Percentiles rank a stretch among this genome's conserved stretches.
phyloP scores from a whole-genome alignment of 2,329 filamentous ascomycete genomes.

The Phyllosticta ampelicida region DNA sequence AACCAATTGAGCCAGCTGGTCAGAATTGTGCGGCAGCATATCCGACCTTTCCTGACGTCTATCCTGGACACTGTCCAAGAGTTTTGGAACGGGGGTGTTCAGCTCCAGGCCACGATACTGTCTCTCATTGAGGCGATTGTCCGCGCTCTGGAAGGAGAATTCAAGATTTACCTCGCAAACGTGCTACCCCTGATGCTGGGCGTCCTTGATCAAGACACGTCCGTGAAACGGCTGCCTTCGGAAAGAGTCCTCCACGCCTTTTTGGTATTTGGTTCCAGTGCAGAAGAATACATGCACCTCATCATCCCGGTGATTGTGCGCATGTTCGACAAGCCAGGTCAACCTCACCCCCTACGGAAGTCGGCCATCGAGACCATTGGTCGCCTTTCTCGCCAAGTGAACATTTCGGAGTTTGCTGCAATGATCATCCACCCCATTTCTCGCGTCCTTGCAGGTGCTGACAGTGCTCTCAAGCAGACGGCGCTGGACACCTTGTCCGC shows the following conservation, averaged over 20 bases:
- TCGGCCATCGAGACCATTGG: slow-evolving; percentile 90
- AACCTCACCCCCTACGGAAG: slow-evolving; percentile 69
- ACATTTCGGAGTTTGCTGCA: slow-evolving; percentile 91
- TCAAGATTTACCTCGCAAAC: slow-evolving; percentile 88
- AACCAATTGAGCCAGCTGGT: slow-evolving; percentile 91
- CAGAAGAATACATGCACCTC: slow-evolving; percentile 98
- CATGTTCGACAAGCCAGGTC: slow-evolving; percentile 81
- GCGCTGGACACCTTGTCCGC: slow-evolving; percentile 92
- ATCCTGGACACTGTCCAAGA: slow-evolving; percentile 81
- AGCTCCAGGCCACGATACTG: slow-evolving; percentile 82
- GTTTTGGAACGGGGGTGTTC: slow-evolving; percentile 74
- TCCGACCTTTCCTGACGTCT: slow-evolving; percentile 76
- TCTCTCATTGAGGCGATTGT: slow-evolving; percentile 90
- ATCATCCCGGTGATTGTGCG: slow-evolving; percentile 93
- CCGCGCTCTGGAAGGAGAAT: slow-evolving; percentile 88
- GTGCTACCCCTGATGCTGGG: slow-evolving; percentile 89
- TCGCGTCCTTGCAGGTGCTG: slow-evolving; percentile 63
- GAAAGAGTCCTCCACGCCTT: slow-evolving; percentile 92
- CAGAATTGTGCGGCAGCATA: slow-evolving; percentile 91
- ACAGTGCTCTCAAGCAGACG: slow-evolving; percentile 62
- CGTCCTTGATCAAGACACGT: slow-evolving; percentile 76
- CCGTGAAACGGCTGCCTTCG: slow-evolving; percentile 65
- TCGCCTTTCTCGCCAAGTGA: slow-evolving; percentile 89
- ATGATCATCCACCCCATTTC: slow-evolving; percentile 93
- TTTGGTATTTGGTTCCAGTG: slow-evolving; percentile 87